These are phyloP conservation scores for Dioszegia hungarica DNA, from an alignment of 768 basidiomycete species.

Conservation along the genomic window DNA sequence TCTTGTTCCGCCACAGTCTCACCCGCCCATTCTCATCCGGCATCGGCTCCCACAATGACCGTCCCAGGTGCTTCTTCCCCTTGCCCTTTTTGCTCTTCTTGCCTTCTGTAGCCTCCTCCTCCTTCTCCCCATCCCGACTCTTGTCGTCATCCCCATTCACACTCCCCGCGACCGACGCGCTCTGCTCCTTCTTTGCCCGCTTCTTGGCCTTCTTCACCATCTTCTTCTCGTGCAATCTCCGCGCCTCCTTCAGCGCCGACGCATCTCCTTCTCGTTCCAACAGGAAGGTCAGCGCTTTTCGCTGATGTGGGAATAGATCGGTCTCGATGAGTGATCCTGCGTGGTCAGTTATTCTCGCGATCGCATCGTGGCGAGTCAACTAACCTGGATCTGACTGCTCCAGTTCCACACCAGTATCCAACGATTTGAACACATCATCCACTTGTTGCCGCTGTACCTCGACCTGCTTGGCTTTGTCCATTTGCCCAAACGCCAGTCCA, in stretches of 20 bases:
- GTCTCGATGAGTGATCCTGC: conserved; percentile 62
- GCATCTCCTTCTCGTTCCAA: conserved; percentile 68
- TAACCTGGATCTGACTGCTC: conserved; percentile 77
- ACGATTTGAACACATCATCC: conserved; percentile 83
- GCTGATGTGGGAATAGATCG: conserved; percentile 90
- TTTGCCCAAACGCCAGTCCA: conserved; percentile 8
- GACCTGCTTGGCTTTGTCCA: conserved; percentile 61
- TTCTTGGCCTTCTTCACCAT: conserved; percentile 14
- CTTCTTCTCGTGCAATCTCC: conserved; percentile 29
- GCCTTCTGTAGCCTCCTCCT: conserved; percentile 48
- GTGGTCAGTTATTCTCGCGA: conserved; percentile 13
- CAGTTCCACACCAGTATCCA: conserved; percentile 82
- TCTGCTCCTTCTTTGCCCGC: neutral
- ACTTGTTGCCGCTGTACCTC: conserved; percentile 90
- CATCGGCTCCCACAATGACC: conserved; percentile 53
- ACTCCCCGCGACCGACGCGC: conserved; percentile 8
- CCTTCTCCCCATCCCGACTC: conserved; percentile 11
- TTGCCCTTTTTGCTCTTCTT: conserved; percentile 39
- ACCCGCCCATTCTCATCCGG: conserved; percentile 47
- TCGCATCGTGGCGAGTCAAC: conserved; percentile 43
- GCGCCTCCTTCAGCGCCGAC: conserved; percentile 37
- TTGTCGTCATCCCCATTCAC: conserved; percentile 18
- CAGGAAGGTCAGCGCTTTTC: conserved; percentile 92
- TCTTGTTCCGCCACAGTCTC: conserved; percentile 67
- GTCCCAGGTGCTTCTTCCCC: conserved; percentile 16